Base-by-base conservation (phyloP, 2,329 filamentous ascomycete genomes). In the Colletotrichum sp. region DNA sequence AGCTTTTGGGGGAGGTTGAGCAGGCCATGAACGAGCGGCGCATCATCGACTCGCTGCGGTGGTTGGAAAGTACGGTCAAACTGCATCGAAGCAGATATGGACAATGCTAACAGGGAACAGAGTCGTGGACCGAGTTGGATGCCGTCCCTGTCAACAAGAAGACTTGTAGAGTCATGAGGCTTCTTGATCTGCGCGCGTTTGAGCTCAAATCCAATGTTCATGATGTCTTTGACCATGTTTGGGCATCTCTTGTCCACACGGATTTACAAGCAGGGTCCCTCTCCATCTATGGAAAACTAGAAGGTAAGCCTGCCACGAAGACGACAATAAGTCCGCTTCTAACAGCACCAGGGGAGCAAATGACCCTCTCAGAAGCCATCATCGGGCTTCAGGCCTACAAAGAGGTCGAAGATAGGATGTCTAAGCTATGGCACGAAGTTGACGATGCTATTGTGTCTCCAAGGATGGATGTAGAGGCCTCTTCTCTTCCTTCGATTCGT, bases 161-260 rank as follows among this genome's bases (percentile, higher is more conserved):
- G 78, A 90, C 90, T 4, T 92, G 92, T 36, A 89, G 93, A 36
- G 90, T 91, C 4, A 89, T 93, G 81, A 90, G 89, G 71, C 86
- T 98, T 28, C 85, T 98, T 6, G 89, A 93, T 77, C 84, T 91
- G 60, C 91, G 93, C 77, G 90, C 91, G 3, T 91, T 92, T 30
- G 91, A 93, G 80, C 86, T 98, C 72, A 93, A 93, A 77, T 89
- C 90, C 3, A 88, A 90, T 24, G 90, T 97, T 26, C 90, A 92
- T 73, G 90, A 93, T 55, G 90, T 91, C 10, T 89, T 97, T 52
- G 90, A 91, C 59, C 88, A 89, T 71, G 89, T 93, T n/a, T 98
- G 96, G 95, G 90, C 90, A 74, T 87, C 89, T 0, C 86, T 96
- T 59, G 86, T 98, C 15, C 84, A 88, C 2, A 84, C 96, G 21